Percentiles rank a stretch among this genome's conserved stretches.
These are phyloP conservation scores for Licmophora abbreviata DNA, from an alignment of 108 stramenopile genomes.

Conservation along the genomic window DNA sequence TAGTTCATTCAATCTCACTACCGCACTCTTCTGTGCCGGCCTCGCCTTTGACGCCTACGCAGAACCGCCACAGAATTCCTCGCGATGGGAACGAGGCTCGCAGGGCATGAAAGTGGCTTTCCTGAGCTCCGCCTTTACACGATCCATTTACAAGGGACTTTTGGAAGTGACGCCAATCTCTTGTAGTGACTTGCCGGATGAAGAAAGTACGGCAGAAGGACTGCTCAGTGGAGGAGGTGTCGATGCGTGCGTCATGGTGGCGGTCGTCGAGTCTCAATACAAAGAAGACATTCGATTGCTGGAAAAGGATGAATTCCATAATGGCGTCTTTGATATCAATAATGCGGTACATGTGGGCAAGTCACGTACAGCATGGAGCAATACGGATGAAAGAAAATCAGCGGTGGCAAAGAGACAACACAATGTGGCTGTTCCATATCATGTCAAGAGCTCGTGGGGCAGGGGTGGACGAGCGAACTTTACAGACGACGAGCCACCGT, in stretches of 20 bases:
- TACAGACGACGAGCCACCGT: conserved; percentile 53
- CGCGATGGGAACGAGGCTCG: conserved; percentile 72
- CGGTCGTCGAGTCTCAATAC: conserved; percentile 67
- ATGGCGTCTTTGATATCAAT: conserved; percentile 60
- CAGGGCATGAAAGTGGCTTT: conserved; percentile 75
- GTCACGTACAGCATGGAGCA: conserved; percentile 67
- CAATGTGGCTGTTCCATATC: conserved; percentile 51
- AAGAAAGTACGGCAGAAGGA: conserved; percentile 54
- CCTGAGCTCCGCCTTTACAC: conserved; percentile 47
- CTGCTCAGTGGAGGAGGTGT: conserved; percentile 59
- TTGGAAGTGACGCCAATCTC: conserved; percentile 54
- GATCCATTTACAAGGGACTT: conserved; percentile 58
- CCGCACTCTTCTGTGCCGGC: conserved; percentile 69
- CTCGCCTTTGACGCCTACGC: conserved; percentile 79
- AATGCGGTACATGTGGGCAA: conserved; percentile 74
- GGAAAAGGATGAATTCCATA: conserved; percentile 65
- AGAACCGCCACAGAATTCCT: conserved; percentile 59
- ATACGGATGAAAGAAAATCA: conserved; percentile 52
- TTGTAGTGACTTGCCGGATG: conserved; percentile 50
- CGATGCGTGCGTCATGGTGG: conserved; percentile 52
- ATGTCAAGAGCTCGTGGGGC: conserved; percentile 55
- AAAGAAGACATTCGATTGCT: conserved; percentile 60
- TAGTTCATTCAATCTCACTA: conserved; percentile 38
- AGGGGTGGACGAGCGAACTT: conserved; percentile 61
- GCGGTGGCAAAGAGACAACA: conserved; percentile 31